phyloP scores from a whole-genome alignment of 192 early-diverging fungal species.

The Coemansia sp. region DNA sequence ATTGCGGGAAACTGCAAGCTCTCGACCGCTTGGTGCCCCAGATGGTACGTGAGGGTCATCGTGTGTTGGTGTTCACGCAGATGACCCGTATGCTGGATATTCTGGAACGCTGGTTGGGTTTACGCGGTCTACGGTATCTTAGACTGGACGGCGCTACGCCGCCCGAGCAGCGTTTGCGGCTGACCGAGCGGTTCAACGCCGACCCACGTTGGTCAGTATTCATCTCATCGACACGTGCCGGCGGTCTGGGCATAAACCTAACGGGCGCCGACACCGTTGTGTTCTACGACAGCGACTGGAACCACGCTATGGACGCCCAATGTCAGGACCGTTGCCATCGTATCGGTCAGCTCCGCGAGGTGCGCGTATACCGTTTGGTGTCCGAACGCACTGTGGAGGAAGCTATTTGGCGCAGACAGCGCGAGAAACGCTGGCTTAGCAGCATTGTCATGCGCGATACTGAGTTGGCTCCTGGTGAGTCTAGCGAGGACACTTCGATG shows the following conservation, averaged over 20 bases:
- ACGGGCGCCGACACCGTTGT: conserved; percentile 96
- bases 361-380: conserved; percentile 76
- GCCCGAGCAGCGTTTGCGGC: conserved; percentile 79
- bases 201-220: conserved; percentile 87
- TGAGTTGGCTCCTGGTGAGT: no score
- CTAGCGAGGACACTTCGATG: conserved; percentile 4
- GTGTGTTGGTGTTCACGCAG: conserved; percentile 95
- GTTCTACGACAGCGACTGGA: conserved; percentile 91
- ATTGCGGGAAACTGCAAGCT: conserved; percentile 87
- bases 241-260: conserved; percentile 94
- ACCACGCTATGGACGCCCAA: conserved; percentile 95
- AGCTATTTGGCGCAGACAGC: conserved; percentile 75
- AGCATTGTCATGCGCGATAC: conserved; percentile 79
- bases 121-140: conserved; percentile 79
- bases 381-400: conserved; percentile 72
- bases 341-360: conserved; percentile 84
- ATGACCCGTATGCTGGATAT: conserved; percentile 95
- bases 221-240: conserved; percentile 89
- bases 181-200: conserved; percentile 96
- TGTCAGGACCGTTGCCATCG: conserved; percentile 96
- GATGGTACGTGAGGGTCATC: conserved; percentile 84
- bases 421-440: conserved; percentile 75
- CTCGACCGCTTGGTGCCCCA: conserved; percentile 77
- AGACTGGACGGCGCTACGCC: conserved; percentile 89
- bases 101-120: conserved; percentile 80